These are phyloP conservation scores for Bacterosira constricta DNA, from an alignment of 108 stramenopile genomes.

Conservation along the genomic window DNA sequence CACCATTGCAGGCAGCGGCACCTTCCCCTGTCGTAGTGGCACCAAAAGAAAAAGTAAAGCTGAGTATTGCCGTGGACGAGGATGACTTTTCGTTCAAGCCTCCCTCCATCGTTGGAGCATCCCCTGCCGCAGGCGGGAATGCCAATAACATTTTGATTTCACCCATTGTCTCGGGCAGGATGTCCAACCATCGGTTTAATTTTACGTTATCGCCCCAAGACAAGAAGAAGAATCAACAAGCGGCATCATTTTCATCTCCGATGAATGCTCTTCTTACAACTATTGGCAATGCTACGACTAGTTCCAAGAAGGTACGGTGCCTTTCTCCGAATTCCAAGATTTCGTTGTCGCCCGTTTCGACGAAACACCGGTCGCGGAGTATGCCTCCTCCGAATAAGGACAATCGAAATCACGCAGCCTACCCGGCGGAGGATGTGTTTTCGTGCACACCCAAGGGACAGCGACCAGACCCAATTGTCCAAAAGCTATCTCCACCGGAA, in stretches of 20 bases:
- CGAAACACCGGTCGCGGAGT: not conserved
- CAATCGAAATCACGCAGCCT: no score
- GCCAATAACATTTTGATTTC: constrained; percentile 20
- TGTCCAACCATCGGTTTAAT: not conserved
- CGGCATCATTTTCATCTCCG: not conserved
- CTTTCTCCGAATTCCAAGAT: not conserved
- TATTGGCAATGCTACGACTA: not conserved
- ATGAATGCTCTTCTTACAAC: not conserved
- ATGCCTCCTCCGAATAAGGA: no score
- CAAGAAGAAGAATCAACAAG: not conserved
- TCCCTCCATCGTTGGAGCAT: not conserved
- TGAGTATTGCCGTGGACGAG: constrained; percentile 12
- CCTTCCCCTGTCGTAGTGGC: not conserved
- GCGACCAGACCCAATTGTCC: not conserved
- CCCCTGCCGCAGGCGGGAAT: not conserved
- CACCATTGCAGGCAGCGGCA: not conserved
- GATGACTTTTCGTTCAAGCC: constrained; percentile 49
- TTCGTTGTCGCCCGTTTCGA: not conserved
- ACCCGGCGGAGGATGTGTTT: not conserved
- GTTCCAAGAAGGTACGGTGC: not conserved
- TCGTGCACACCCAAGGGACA: not conserved
- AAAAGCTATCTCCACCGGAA: not conserved
- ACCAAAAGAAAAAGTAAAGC: not conserved
- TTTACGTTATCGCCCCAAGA: not conserved
- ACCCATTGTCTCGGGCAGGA: constrained; percentile 14